Conservation (phyloP, 805 yeast species). For the Ogataea henricii region DNA sequence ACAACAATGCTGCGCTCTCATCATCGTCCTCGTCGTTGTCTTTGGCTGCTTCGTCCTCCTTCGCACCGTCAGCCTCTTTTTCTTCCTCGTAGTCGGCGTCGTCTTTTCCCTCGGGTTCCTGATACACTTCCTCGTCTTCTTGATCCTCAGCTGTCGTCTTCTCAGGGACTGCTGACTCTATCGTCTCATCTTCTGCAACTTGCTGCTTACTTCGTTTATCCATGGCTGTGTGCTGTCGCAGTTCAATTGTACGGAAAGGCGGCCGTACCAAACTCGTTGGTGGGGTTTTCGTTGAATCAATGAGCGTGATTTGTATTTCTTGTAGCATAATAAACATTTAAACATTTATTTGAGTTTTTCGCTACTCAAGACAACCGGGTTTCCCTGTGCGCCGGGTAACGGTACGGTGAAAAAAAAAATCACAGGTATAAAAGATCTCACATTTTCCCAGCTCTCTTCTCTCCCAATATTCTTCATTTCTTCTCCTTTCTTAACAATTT, state of each 20-base stretch:
- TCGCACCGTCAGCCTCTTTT: conserved; percentile 22
- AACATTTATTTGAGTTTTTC: conserved; percentile 24
- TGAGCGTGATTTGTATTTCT: no score
- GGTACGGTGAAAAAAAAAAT: background rate
- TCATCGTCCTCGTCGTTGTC: conserved; percentile 28
- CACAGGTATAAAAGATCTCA: background rate
- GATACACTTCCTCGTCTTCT: conserved; percentile 22
- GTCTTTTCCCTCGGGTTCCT: conserved; percentile 24
- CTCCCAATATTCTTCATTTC: background rate
- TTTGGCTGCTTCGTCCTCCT: conserved; percentile 23
- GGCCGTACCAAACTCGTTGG: no score
- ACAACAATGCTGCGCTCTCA: conserved; percentile 23
- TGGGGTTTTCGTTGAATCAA: no score
- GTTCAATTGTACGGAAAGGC: conserved; percentile 1
- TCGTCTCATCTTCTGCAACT: background rate
- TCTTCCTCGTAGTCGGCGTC: conserved; percentile 29
- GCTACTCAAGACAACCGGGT: conserved; percentile 6
- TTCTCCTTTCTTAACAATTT: conserved; percentile 13
- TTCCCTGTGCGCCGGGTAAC: conserved; percentile 11
- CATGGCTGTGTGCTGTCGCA: conserved; percentile 5
- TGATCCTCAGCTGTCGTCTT: conserved; percentile 10
- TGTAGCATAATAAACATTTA: conserved; percentile 20
- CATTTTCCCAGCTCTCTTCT: background rate
- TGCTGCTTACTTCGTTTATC: conserved; percentile 6
- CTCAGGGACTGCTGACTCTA: conserved; percentile 17